Percentiles rank a stretch among this genome's conserved stretches.
These are phyloP conservation scores for Bidens hawaiensis DNA, from an alignment of 140 eudicot species.

Conservation along the genomic window DNA sequence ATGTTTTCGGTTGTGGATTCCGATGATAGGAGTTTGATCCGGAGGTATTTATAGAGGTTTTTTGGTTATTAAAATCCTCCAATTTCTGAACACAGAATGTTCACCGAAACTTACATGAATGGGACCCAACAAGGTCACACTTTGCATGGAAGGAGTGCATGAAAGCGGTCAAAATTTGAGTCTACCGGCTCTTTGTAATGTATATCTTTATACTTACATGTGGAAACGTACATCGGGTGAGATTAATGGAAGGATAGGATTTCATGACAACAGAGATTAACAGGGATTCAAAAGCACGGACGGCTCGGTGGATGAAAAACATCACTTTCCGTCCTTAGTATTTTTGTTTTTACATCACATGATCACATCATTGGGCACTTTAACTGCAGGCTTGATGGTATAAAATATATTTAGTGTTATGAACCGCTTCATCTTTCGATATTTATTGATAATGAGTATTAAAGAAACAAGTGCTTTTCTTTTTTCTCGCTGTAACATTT, in stretches of 20 bases:
- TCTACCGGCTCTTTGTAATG: too few species aligned
- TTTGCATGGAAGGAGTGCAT: too few species aligned
- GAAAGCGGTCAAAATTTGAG: too few species aligned
- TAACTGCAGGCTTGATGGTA: not conserved
- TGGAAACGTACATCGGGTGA: too few species aligned
- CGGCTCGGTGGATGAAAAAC: not conserved
- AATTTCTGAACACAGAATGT: not conserved
- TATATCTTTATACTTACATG: too few species aligned
- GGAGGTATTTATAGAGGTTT: not conserved
- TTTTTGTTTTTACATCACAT: not conserved
- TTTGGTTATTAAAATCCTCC: not conserved
- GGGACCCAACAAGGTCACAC: not conserved
- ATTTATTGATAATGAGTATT: too few species aligned
- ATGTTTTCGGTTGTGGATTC: not conserved
- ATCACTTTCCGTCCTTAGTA: not conserved
- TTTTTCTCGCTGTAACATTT: too few species aligned
- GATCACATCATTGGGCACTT: not conserved
- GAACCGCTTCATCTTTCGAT: too few species aligned
- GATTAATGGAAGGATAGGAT: not conserved
- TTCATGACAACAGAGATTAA: not conserved
- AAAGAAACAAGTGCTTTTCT: too few species aligned
- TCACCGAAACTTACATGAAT: not conserved
- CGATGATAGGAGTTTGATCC: too few species aligned
- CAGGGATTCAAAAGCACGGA: not conserved
- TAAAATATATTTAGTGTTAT: not conserved